Evolutionary conservation across 129 eudicot genomes (phyloP), one percentile per base, ranked within the genome.

Genomic region (Flaveria brownii): DNA sequence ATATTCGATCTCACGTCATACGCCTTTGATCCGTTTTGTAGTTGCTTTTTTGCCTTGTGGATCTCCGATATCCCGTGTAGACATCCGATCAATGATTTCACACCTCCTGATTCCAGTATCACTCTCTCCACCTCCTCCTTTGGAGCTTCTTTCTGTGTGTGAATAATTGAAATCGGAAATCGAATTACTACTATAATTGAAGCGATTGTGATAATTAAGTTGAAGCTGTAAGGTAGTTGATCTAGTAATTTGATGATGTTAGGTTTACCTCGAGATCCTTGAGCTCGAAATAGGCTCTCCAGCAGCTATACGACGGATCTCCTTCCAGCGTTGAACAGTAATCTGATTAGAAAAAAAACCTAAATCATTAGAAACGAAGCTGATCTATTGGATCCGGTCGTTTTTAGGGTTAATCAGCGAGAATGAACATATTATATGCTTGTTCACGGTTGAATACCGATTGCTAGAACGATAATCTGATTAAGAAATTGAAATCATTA

Each of bases 271-370:
- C 75, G 5, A 77, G 79, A 65, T 82, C 82, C 15, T 77, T 77
- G 42, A 82, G 82, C 81, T 82, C 85, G 54, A 82, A 77, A 71
- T 77, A 77, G 52, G 85, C 85, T 78, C 81, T 77, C 85, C 85
- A 77, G 57, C 82, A 82, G 71, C 82, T 68, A 51, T 77, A 82
- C 10, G 82, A 82, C 11, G 55, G 75, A 42, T 82, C 85, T 52
- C 85, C 82, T 72, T 82, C 85, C 50, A 82, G 70, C 30, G 85
- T 82, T 17, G 85, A 77, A 77, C 85, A 82, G 33, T 82, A 77
- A 73, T 82, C 82, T 77, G 62, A 63, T 52, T 6, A 33, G 1
- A n/a, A 71, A 51, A 51, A 5, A 28, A 30, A 41, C 51, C 1
- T 30, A 15, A 26, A 74, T 42, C 26, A 15, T n/a, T 16, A 63